Conservation (phyloP, 129 eudicot species). For the Escallonia rubra region DNA sequence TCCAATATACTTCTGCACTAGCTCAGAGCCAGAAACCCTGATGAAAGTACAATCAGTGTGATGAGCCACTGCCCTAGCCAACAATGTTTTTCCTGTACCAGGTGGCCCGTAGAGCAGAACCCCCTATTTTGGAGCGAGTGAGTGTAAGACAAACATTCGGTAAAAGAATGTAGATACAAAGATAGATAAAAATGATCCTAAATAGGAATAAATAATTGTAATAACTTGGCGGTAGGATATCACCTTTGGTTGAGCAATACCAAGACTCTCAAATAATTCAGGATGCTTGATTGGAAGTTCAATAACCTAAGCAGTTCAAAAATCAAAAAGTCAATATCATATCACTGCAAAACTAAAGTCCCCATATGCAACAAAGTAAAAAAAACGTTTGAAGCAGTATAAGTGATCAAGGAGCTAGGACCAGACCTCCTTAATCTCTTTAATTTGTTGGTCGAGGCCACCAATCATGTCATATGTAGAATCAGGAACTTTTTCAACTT, state of each 20-base stretch:
- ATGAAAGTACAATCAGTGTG: constrained; percentile 4
- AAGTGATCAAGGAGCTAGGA: background rate
- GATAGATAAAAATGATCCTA: background rate
- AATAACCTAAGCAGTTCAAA: background rate
- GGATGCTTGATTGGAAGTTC: constrained; percentile 5
- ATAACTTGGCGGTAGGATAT: background rate
- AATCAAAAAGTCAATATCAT: background rate
- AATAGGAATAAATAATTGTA: background rate
- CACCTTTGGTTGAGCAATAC: constrained; percentile 1
- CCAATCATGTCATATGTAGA: constrained; percentile 4
- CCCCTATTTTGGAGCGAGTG: background rate
- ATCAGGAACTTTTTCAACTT: constrained; percentile 6
- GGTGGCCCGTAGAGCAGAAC: constrained; percentile 4
- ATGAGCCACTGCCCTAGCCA: constrained; percentile 6
- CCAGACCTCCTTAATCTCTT: background rate
- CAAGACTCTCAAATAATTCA: constrained; percentile 1
- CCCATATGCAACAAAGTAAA: background rate
- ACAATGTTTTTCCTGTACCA: constrained; percentile 3
- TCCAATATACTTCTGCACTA: constrained; percentile 4
- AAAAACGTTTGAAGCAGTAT: background rate
- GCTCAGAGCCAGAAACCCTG: constrained; percentile 1
- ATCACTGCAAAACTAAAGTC: background rate
- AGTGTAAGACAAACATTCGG: background rate
- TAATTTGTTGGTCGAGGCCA: constrained; percentile 3
- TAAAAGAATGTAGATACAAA: background rate